Evolutionary conservation across 2,329 filamentous ascomycete species (phyloP).

Genomic region (Tolypocladium amazonense): DNA sequence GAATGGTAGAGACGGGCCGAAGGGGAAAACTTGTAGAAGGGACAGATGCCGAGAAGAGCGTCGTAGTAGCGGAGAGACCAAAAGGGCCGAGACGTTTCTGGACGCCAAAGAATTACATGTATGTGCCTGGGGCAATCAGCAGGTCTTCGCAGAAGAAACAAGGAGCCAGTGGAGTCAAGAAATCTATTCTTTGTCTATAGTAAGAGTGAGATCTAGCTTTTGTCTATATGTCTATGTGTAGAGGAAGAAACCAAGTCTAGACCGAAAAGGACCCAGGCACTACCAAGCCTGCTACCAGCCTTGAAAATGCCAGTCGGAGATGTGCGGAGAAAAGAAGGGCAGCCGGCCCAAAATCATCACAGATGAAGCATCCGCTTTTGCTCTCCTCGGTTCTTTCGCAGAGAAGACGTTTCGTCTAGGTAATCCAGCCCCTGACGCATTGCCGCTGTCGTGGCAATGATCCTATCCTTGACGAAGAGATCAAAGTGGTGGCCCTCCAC

Average conservation of each 20-base stretch:
- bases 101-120: too few relatives aligned
- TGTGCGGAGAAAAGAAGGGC: background rate
- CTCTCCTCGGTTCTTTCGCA: background rate
- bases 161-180: background rate
- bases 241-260: background rate
- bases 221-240: background rate
- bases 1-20: too few relatives aligned
- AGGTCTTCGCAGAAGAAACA: background rate
- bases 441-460: slow-evolving; percentile 15
- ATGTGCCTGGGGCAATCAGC: background rate
- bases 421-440: slow-evolving; percentile 10
- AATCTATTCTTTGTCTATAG: background rate
- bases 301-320: background rate
- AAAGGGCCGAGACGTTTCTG: too few relatives aligned
- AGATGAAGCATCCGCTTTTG: background rate
- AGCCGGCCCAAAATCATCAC: background rate
- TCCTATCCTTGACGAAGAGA: slow-evolving; percentile 25
- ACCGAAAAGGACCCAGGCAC: background rate
- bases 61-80: too few relatives aligned
- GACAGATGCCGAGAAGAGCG: too few relatives aligned
- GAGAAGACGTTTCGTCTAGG: background rate
- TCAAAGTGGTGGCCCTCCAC: slow-evolving; percentile 42
- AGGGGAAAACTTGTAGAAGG: too few relatives aligned
- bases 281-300: background rate
- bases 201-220: background rate